Evolutionary conservation across 106 monocot genomes (phyloP).

Genomic region (Dendrobium catenatum): DNA sequence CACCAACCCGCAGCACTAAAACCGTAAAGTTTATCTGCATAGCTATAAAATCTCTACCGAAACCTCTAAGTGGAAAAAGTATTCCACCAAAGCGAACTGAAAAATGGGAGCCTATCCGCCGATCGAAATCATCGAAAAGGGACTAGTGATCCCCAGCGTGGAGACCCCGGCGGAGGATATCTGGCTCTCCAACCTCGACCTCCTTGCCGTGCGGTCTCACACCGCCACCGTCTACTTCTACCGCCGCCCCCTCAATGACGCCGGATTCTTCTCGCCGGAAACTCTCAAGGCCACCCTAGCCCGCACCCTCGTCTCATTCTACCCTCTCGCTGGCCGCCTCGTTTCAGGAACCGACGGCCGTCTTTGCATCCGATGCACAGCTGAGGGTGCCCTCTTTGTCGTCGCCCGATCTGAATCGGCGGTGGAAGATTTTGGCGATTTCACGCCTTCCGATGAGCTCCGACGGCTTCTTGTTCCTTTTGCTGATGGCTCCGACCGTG

Average conservation of each 20-base stretch:
- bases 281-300: conserved; percentile 18
- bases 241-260: background rate
- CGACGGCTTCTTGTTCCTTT: conserved; percentile 21
- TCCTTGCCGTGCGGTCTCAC: background rate
- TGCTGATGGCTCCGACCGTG: background rate
- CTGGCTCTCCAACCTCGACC: conserved; percentile 29
- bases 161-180: conserved; percentile 16
- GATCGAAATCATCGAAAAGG: conserved; percentile 2
- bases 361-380: conserved; percentile 47
- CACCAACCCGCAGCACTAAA: no score
- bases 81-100: no score
- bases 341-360: conserved; percentile 14
- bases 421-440: conserved; percentile 40
- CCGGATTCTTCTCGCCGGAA: conserved; percentile 11
- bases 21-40: no score
- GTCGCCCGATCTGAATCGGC: conserved; percentile 24
- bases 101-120: background rate
- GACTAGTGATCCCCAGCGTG: conserved; percentile 13
- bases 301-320: conserved; percentile 36
- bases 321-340: conserved; percentile 44
- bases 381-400: conserved; percentile 46
- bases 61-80: no score
- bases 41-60: no score
- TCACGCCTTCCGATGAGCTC: conserved; percentile 32
- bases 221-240: conserved; percentile 29